A percentile compares a stretch with the other conserved stretches of the same genome.
phyloP scores from a whole-genome alignment of 1,139 yeast species.

The Candida sojae region DNA sequence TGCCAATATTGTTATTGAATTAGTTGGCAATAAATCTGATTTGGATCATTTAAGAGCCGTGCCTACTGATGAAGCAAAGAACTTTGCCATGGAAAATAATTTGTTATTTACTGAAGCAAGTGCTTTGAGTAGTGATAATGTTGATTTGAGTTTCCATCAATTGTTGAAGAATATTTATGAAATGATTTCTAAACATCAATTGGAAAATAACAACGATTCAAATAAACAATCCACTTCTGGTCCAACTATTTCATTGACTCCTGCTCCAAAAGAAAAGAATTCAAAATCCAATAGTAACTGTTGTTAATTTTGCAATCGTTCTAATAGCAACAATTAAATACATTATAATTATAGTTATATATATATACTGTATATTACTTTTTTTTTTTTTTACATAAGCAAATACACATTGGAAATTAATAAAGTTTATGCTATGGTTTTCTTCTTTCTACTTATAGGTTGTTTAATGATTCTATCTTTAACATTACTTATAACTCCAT shows the following conservation, averaged over 20 bases:
- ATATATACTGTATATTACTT: conserved; percentile 1
- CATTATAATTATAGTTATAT: not conserved
- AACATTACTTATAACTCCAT: conserved; percentile 61
- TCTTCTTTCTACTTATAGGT: conserved; percentile 22
- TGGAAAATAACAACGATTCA: conserved; percentile 54
- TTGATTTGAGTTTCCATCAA: conserved; percentile 91
- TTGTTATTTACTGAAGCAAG: conserved; percentile 96
- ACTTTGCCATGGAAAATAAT: conserved; percentile 91
- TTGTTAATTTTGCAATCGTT: conserved; percentile 37
- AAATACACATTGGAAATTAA: no score
- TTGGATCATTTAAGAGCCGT: conserved; percentile 94
- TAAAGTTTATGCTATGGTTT: conserved; percentile 9
- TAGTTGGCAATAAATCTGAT: conserved; percentile 88
- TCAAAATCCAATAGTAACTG: conserved; percentile 69
- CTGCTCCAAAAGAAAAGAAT: conserved; percentile 82
- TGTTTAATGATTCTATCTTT: conserved; percentile 42
- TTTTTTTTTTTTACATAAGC: not conserved
- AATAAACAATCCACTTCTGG: conserved; percentile 52
- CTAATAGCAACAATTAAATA: conserved; percentile 18
- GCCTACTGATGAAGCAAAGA: conserved; percentile 96
- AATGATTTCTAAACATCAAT: conserved; percentile 83
- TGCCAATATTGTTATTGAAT: conserved; percentile 92
- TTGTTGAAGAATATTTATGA: conserved; percentile 90
- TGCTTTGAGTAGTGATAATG: conserved; percentile 93
- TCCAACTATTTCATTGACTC: conserved; percentile 90